Evolutionary conservation across 768 basidiomycete genomes (phyloP).

Genomic region (Russula sp.): DNA sequence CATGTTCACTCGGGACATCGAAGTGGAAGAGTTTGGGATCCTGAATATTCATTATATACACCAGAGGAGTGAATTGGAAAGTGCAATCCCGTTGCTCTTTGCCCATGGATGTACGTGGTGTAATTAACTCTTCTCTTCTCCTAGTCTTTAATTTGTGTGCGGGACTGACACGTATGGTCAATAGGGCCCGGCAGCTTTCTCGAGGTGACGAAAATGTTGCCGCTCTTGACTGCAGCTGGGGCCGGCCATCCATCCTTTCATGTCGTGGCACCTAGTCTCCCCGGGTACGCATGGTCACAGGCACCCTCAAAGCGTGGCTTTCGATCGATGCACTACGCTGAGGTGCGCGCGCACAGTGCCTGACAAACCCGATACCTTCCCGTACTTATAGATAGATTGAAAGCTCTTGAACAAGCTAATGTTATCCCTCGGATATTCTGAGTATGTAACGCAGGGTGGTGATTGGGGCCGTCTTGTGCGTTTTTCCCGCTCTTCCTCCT

Average conservation of each 20-base stretch:
- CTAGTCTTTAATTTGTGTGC: neutral
- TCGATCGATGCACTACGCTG: slow-evolving; percentile 30
- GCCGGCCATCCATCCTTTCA: slow-evolving; percentile 55
- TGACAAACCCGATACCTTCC: neutral
- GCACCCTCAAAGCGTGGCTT: slow-evolving; percentile 42
- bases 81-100: slow-evolving; percentile 37
- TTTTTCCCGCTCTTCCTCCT: neutral
- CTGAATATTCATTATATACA: slow-evolving; percentile 42
- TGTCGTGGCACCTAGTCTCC: slow-evolving; percentile 58
- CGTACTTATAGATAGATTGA: neutral
- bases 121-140: neutral
- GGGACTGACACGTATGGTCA: neutral
- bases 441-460: slow-evolving; percentile 47
- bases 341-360: slow-evolving; percentile 24
- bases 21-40: slow-evolving; percentile 37
- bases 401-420: slow-evolving; percentile 32
- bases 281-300: slow-evolving; percentile 61
- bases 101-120: slow-evolving; percentile 36
- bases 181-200: slow-evolving; percentile 26
- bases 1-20: slow-evolving; percentile 39
- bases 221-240: slow-evolving; percentile 45
- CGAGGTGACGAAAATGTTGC: slow-evolving; percentile 56
- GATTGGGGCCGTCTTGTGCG: slow-evolving; percentile 46
- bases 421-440: slow-evolving; percentile 34
- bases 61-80: slow-evolving; percentile 33